Conservation (phyloP, 139 green algal genomes). For the Volvox reticuliferus region DNA sequence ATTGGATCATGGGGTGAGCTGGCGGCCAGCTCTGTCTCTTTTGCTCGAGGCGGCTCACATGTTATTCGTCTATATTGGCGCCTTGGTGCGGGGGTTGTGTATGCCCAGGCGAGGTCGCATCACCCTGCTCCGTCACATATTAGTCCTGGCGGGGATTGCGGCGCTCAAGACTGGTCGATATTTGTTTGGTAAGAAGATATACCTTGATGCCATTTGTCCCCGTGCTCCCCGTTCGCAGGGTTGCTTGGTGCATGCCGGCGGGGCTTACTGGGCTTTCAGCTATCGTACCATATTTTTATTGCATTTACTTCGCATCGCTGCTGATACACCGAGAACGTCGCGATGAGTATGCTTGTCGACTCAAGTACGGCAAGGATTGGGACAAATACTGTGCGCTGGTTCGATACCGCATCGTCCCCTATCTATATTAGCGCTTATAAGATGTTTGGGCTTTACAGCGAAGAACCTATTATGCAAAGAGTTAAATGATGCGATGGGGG, state of each 20-base stretch:
- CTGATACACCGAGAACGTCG: conserved; percentile 89
- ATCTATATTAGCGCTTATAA: conserved; percentile 77
- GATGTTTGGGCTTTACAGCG: background rate
- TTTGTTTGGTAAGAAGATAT: too few relatives aligned
- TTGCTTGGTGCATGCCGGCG: conserved; percentile 92
- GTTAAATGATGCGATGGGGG: too few relatives aligned
- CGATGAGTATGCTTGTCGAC: conserved; percentile 89
- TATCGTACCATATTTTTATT: conserved; percentile 97
- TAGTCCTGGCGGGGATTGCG: too few relatives aligned
- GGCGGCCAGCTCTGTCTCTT: too few relatives aligned
- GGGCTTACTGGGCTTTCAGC: conserved; percentile 72
- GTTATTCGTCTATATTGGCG: too few relatives aligned
- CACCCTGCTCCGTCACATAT: too few relatives aligned
- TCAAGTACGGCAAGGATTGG: conserved; percentile 98
- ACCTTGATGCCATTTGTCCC: too few relatives aligned
- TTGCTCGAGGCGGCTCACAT: too few relatives aligned
- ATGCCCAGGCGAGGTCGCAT: too few relatives aligned
- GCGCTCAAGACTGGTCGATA: too few relatives aligned
- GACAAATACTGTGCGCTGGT: conserved; percentile 94
- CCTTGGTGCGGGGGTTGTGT: too few relatives aligned
- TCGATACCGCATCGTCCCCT: conserved; percentile 91
- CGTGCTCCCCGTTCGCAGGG: conserved; percentile 38
- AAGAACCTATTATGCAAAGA: too few relatives aligned
- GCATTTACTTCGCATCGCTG: conserved; percentile 93
- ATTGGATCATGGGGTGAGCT: conserved; percentile 81